phyloP scores from a whole-genome alignment of 2,329 filamentous ascomycete species.

The Phoma sp. region DNA sequence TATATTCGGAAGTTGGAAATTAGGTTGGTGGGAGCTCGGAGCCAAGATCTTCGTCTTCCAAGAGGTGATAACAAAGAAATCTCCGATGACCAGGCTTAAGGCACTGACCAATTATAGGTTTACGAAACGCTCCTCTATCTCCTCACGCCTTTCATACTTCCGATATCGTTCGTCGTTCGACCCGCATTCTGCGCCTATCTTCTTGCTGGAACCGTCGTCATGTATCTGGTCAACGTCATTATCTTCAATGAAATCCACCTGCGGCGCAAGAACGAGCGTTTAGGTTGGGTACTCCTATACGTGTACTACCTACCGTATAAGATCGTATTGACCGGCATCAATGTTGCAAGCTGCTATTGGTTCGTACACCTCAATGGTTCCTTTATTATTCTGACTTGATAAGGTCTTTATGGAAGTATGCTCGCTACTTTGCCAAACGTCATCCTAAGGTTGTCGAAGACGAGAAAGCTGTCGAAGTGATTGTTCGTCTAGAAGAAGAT shows the following conservation, averaged over 20 bases:
- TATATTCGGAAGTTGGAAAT: conserved; percentile 55
- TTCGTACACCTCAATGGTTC: too few species aligned
- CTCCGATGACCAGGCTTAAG: too few species aligned
- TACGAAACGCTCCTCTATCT: conserved; percentile 57
- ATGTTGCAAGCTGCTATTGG: conserved; percentile 42
- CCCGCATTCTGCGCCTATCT: conserved; percentile 26
- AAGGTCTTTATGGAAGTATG: too few species aligned
- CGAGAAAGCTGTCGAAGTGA: too few species aligned
- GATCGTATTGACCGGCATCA: conserved; percentile 52
- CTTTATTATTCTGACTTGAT: too few species aligned
- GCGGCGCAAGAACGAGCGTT: conserved; percentile 52
- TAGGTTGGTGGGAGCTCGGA: conserved; percentile 58
- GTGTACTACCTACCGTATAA: conserved; percentile 57
- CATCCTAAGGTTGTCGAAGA: too few species aligned
- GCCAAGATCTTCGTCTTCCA: conserved; percentile 58
- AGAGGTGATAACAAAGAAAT: conserved; percentile 32
- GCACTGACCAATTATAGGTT: conserved; percentile 19
- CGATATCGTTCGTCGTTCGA: conserved; percentile 54
- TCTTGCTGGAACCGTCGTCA: conserved; percentile 1
- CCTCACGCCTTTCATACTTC: conserved; percentile 53
- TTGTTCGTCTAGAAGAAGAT: too few species aligned
- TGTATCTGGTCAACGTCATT: conserved; percentile 53
- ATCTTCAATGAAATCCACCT: conserved; percentile 59
- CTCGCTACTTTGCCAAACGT: too few species aligned
- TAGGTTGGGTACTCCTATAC: conserved; percentile 47